Percentiles rank a stretch among this genome's conserved stretches.
Evolutionary conservation across 75 land plant species (phyloP).

Genomic region (Cryptomeria japonica): DNA sequence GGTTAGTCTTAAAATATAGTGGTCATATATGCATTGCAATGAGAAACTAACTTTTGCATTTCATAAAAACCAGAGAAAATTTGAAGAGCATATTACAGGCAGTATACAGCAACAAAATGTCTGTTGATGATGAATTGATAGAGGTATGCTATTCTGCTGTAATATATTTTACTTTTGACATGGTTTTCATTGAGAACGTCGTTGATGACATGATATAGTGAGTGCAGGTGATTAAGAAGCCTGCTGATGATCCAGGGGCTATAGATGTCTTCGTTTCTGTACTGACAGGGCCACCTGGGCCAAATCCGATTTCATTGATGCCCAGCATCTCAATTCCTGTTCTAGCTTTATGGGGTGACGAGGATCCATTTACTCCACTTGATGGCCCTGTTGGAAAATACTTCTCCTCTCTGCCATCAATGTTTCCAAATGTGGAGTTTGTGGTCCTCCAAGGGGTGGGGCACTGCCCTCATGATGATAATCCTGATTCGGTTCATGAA

Average conservation of each 20-base stretch:
- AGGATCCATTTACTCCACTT: constrained; percentile 85
- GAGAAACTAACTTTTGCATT: background rate
- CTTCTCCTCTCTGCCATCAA: constrained; percentile 54
- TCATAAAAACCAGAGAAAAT: constrained; percentile 49
- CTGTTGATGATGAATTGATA: constrained; percentile 85
- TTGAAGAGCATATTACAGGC: constrained; percentile 60
- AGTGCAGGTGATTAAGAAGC: constrained; percentile 67
- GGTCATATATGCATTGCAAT: background rate
- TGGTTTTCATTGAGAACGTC: background rate
- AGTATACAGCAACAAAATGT: constrained; percentile 83
- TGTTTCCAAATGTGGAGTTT: constrained; percentile 43
- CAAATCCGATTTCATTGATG: constrained; percentile 66
- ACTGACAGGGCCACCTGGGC: constrained; percentile 93
- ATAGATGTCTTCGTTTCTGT: constrained; percentile 86
- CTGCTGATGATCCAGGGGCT: constrained; percentile 78
- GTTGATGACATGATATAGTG: constrained; percentile 6
- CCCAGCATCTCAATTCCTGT: constrained; percentile 59
- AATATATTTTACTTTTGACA: constrained; percentile 8
- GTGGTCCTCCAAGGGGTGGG: constrained; percentile 65
- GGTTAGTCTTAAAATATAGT: constrained; percentile 29
- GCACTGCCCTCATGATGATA: constrained; percentile 96
- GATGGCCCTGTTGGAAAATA: constrained; percentile 87
- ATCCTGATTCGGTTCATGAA: constrained; percentile 88
- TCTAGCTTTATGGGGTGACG: constrained; percentile 81
- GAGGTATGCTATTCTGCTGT: constrained; percentile 46